Evolutionary conservation across 768 basidiomycete species (phyloP), one percentile per base, ranked within the genome.

Genomic region (Infundibulicybe gibba): DNA sequence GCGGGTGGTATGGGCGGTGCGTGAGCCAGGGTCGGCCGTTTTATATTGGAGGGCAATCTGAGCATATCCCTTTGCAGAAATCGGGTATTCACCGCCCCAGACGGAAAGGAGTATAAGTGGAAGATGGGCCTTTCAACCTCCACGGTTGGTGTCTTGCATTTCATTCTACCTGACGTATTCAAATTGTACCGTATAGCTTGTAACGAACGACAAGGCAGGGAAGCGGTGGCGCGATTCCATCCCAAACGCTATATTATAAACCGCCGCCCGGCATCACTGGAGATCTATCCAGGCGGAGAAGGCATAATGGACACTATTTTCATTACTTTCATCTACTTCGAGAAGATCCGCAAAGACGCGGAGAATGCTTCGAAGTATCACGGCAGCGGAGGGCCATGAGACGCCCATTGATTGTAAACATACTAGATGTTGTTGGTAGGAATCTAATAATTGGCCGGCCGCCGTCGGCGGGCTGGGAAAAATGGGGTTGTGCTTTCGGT

Each of bases 41-140:
- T n/a, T n/a, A n/a, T 17, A n/a, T 16, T 6, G 15, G 37, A 6
- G n/a, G 25, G 12, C 30, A 16, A 3, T 8, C 44, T 21, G 17
- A 35, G 35, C 35, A 15, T 45, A 6, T 38, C 10, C 13, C 12
- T 32, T 19, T 9, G 13, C 32, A 59, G 61, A 19, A 43, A 56
- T 32, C 54, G 52, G 14, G 31, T 47, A 0, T 63, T 63, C 40
- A 57, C 52, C 8, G 58, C 38, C 5, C 57, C 59, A 16, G 60
- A 63, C 37, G 58, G 57, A 2, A 52, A 49, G 25, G 54, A 57
- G 38, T 63, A 63, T 45, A 54, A 47, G 38, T 63, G 61, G 61
- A 45, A 20, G 14, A 25, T 56, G 35, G 52, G 30, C 13, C n/a
- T 14, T 17, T 14, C 14, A 20, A 33, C 30, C 15, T 43, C 47